Percentiles rank a stretch among this genome's conserved stretches.
phyloP scores from a whole-genome alignment of 345 rosid genomes.

The Theobroma cacao region DNA sequence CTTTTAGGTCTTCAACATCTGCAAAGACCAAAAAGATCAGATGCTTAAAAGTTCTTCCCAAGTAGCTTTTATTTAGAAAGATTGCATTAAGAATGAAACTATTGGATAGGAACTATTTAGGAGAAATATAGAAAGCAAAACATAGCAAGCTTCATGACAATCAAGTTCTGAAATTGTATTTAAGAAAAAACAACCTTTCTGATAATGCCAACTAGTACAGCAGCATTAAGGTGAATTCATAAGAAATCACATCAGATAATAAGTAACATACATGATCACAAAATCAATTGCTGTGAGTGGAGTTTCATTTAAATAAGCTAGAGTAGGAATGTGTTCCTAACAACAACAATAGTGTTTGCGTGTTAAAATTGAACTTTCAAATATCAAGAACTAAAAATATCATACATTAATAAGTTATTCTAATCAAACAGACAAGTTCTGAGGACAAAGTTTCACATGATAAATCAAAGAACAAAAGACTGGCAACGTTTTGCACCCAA shows the following conservation, averaged over 20 bases:
- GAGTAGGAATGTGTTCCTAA: not conserved
- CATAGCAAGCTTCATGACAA: not conserved
- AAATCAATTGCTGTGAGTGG: not conserved
- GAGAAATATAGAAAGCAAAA: not conserved
- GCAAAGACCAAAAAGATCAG: slow-evolving; percentile 11
- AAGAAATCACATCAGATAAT: not conserved
- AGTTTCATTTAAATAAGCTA: not conserved
- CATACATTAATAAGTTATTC: not conserved
- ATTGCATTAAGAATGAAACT: not conserved
- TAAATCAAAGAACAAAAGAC: not conserved
- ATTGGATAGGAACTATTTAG: not conserved
- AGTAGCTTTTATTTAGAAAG: not conserved
- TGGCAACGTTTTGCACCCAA: not conserved
- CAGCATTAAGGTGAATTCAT: slow-evolving; percentile 2
- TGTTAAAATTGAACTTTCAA: not conserved
- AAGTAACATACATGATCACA: not conserved
- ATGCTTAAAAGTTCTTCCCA: not conserved
- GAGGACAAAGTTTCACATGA: not conserved
- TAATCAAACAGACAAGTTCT: not conserved
- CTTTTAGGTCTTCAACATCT: slow-evolving; percentile 84
- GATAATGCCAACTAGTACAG: not conserved
- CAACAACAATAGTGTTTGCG: not conserved
- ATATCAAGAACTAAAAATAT: not conserved
- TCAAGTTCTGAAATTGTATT: not conserved
- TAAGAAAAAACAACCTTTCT: not conserved